Evolutionary conservation across 1,284 basidiomycete species (phyloP).

Genomic region (Tilletiopsis washingtonensis): DNA sequence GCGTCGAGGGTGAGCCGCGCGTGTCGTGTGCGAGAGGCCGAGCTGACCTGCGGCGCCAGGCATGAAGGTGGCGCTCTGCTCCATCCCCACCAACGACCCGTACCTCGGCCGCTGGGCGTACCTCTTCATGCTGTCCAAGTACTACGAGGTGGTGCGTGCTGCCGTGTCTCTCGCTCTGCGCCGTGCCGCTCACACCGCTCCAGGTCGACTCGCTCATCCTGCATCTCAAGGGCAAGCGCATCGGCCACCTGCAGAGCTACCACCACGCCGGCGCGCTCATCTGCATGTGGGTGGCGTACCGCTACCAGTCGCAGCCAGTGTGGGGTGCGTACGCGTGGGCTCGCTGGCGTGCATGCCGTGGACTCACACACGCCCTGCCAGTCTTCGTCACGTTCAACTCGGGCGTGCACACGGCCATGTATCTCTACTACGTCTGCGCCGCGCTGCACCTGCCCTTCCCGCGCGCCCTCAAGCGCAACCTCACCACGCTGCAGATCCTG

Average conservation of each 20-base stretch:
- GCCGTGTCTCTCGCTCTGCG: background rate
- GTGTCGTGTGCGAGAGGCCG: background rate
- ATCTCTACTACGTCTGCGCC: slow-evolving; percentile 31
- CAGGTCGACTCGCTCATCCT: slow-evolving; percentile 44
- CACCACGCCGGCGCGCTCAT: slow-evolving; percentile 45
- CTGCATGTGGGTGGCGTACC: slow-evolving; percentile 46
- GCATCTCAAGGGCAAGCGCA: slow-evolving; percentile 45
- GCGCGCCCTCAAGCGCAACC: slow-evolving; percentile 29
- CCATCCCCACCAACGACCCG: slow-evolving; percentile 36
- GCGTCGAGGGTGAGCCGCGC: slow-evolving; percentile 11
- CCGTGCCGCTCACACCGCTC: background rate
- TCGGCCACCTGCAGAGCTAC: slow-evolving; percentile 42
- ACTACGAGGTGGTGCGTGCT: slow-evolving; percentile 25
- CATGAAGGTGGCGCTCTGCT: slow-evolving; percentile 44
- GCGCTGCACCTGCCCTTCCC: slow-evolving; percentile 36
- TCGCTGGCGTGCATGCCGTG: too few relatives aligned
- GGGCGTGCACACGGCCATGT: slow-evolving; percentile 38
- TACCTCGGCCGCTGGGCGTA: slow-evolving; percentile 39
- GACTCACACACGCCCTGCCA: background rate
- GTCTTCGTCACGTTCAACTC: slow-evolving; percentile 42
- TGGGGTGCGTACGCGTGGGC: slow-evolving; percentile 23
- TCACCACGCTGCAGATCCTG: slow-evolving; percentile 38
- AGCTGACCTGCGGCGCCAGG: slow-evolving; percentile 11
- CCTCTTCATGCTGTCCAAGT: slow-evolving; percentile 46
- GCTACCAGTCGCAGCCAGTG: slow-evolving; percentile 35